Evolutionary conservation across 176 grass and related monocot genomes (phyloP), one percentile per base, ranked within the genome.

Genomic region (Oryza rufipogon): DNA sequence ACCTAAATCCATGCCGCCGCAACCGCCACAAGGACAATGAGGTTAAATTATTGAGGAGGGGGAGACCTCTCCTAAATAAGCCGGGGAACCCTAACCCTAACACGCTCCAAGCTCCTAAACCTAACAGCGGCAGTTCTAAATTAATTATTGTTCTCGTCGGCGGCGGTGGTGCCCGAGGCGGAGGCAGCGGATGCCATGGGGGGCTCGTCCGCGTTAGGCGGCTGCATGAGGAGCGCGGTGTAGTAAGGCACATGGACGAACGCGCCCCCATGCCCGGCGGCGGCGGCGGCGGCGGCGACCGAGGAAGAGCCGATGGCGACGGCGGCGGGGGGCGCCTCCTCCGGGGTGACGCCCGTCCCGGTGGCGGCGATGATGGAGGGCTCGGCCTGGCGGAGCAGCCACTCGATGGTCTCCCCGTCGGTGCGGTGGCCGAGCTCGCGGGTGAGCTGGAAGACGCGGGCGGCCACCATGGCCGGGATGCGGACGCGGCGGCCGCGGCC

Each of bases 391-490:
- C 88, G 92, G 71, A 97, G 92, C 7, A 97, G 79, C 92, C 95
- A 97, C 92, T 97, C 95, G 66, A 97, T 94, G 11, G 95, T 97
- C 86, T 97, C 95, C 1, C 95, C 90, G 60, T 97, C 95, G 19
- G 84, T 83, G 38, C 90, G 85, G 86, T 92, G 92, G 2, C 90
- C 90, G 15, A 97, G 95, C 79, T 97, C 92, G 51, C 92, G 90
- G 3, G 95, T 97, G 68, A 97, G 81, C 86, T 97, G 90, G 90
- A 97, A 97, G 28, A 97, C 83, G 19, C 92, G 88, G 0, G 95
- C 95, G 14, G 95, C 92, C 17, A 89, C 92, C 76, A 94, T 66
- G 15, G 88, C 86, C 69, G 92, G 92, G 80, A 97, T 86, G 65
- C 95, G 92, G 28, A 97, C 86, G 47, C 92, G 92, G n/a, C 95